Evolutionary conservation across 495 filamentous ascomycete species (phyloP), one percentile per base, ranked within the genome.

Genomic region (Bryoglossum gracile): DNA sequence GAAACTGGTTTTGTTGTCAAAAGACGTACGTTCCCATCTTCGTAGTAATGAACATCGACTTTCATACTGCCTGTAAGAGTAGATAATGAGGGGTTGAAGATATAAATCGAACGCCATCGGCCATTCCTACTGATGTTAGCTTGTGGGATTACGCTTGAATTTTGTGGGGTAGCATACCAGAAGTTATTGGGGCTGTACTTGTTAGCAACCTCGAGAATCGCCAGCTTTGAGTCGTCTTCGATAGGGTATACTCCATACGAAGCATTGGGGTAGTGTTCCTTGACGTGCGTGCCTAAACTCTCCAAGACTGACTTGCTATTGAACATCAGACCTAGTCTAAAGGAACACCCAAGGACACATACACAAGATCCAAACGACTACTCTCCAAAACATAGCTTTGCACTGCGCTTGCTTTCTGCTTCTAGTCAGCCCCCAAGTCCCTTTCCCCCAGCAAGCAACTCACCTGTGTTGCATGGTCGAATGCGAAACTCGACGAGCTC

Each of bases 41-140:
- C 94, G 74, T 97, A 99, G 77, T 99, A 99, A 74, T 99, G 94
- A 37, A 99, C 91, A 61, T 92, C 86, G 25, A 89, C 84, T 55
- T 85, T 84, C 61, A 90, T 76, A 45, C 67, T 71, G 44, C 86
- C 86, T 9, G 75, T 71, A 10, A 90, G 69, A 37, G 65, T 75
- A 62, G 62, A 77, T 44, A 68, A 79, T 4, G 80, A 68, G 9
- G 84, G 84, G 51, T 74, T 71, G 67, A 85, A 84, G 63, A 83
- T 77, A 70, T 96, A 97, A 41, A 82, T 75, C 33, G 87, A 87
- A 50, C 94, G 88, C 84, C 90, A 96, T 48, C 94, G 87, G 38
- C 94, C 94, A 70, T 95, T 97, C 87, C 86, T 90, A 51, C 22
- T 19, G n/a, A 17, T 8, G 44, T 57, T 36, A 57, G 47, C 24